These are phyloP conservation scores for Ophiostoma populinum DNA, from an alignment of 2,329 filamentous ascomycete genomes.

Conservation along the genomic window DNA sequence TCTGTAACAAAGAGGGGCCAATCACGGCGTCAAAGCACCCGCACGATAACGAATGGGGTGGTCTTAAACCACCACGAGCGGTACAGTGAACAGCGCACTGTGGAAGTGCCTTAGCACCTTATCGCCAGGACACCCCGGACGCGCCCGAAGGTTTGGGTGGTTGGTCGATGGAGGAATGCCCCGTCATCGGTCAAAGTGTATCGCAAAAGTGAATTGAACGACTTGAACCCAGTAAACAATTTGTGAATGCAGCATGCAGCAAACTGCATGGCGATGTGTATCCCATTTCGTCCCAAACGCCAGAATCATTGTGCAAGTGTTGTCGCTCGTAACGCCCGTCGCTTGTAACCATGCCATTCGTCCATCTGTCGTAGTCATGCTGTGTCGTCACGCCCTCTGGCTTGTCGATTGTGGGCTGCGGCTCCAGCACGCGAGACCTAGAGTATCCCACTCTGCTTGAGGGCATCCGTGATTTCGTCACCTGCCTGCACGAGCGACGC, in stretches of 20 bases:
- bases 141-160: no score
- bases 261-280: neutral
- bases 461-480: constrained; percentile 20
- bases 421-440: no score
- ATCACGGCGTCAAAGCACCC: neutral
- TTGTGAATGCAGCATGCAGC: neutral
- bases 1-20: neutral
- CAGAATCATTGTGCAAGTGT: constrained; percentile 1
- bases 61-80: constrained; percentile 23
- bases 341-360: no score
- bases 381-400: no score
- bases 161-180: no score
- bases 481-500: constrained; percentile 18
- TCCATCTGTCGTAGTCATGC: neutral
- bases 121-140: no score
- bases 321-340: constrained; percentile 1
- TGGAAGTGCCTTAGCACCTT: no score
- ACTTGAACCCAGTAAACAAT: no score
- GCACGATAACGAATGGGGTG: constrained; percentile 23
- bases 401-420: no score
- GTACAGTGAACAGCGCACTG: neutral
- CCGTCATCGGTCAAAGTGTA: no score
- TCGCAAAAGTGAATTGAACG: no score
- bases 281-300: constrained; percentile 2
- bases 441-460: constrained; percentile 17